Base-by-base conservation (phyloP, 1,284 basidiomycete species). In the Trametes hirsuta region DNA sequence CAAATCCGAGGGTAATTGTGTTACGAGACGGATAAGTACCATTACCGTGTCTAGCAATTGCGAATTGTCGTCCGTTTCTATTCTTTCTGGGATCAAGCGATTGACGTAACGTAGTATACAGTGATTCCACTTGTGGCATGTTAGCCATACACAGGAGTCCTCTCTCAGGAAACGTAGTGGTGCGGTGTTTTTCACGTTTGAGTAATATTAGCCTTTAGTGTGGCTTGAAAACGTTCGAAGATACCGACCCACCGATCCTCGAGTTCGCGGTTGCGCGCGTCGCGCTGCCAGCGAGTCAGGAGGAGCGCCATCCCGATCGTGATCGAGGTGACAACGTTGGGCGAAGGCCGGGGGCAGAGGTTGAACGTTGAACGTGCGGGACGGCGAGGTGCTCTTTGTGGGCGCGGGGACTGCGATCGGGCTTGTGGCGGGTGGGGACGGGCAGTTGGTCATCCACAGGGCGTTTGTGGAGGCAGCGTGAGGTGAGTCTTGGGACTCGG, bases 211-310 rank as follows among this genome's bases (percentile, higher is more conserved):
- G 18, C 18, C 18, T 18, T 18, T 18, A 18, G 18, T 18, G 18
- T 18, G 18, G 18, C 18, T 18, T 18, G 18, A 18, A 18, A 18
- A 18, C 18, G 18, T 18, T 18, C 18, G 18, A 18, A 18, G 18
- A 18, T 18, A 18, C 18, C 18, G 18, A 18, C 18, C 18, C 18
- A 18, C 18, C 18, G 18, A 18, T 18, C 30, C 30, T 8, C 39
- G 97, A 99, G 74, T 99, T 99, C 77, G 86, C 90, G 10, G 95
- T 99, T 11, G 79, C 96, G 6, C 82, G 85, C 34, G 80, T 87
- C 10, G 78, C 79, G 41, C 71, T 97, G 6, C 68, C 71, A 0
- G 65, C 75, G 0, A 79, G 78, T 9, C 72, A 66, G 4, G 91
- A 91, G 71, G 71, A 67, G 34, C 89, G 94, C 61, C 30, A 30